Evolutionary conservation across 2,329 filamentous ascomycete species (phyloP).

Genomic region (Exophiala calicioides): DNA sequence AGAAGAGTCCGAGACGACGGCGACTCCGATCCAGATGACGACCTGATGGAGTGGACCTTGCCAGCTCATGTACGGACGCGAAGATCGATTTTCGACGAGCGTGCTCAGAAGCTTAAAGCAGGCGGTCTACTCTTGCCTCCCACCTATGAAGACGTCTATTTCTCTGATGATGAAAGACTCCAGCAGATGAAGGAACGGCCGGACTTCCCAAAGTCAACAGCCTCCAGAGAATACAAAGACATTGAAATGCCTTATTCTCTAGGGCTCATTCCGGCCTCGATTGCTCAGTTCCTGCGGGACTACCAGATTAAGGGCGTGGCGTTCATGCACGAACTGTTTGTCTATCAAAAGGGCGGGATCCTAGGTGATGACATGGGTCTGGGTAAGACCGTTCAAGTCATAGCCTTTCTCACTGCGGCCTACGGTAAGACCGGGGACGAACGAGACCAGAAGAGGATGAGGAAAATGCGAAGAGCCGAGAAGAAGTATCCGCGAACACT

Average conservation of each 20-base stretch:
- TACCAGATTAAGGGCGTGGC: conserved; percentile 85
- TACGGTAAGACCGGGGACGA: conserved; percentile 94
- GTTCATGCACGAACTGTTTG: conserved; percentile 85
- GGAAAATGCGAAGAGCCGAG: conserved; percentile 70
- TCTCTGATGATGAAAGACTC: conserved; percentile 68
- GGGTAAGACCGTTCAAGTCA: conserved; percentile 95
- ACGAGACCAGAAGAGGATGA: conserved; percentile 80
- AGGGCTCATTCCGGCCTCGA: conserved; percentile 80
- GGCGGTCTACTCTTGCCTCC: conserved; percentile 76
- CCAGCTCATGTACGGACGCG: conserved; percentile 73
- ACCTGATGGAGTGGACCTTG: conserved; percentile 59
- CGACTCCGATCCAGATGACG: conserved; percentile 54
- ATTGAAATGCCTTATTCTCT: conserved; percentile 73
- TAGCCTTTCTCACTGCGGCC: conserved; percentile 83
- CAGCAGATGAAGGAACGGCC: conserved; percentile 69
- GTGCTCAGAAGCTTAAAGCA: conserved; percentile 61
- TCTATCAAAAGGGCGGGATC: conserved; percentile 87
- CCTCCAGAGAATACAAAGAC: conserved; percentile 71
- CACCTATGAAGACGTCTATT: conserved; percentile 71
- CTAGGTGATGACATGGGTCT: conserved; percentile 97
- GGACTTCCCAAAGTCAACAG: conserved; percentile 61
- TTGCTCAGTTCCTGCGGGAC: conserved; percentile 87
- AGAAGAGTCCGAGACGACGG: conserved; percentile 43
- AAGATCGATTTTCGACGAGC: conserved; percentile 67
- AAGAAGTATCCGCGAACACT: conserved; percentile 81